Evolutionary conservation across 2,329 filamentous ascomycete genomes (phyloP), one percentile per base, ranked within the genome.

Genomic region (Xylariales sp.): DNA sequence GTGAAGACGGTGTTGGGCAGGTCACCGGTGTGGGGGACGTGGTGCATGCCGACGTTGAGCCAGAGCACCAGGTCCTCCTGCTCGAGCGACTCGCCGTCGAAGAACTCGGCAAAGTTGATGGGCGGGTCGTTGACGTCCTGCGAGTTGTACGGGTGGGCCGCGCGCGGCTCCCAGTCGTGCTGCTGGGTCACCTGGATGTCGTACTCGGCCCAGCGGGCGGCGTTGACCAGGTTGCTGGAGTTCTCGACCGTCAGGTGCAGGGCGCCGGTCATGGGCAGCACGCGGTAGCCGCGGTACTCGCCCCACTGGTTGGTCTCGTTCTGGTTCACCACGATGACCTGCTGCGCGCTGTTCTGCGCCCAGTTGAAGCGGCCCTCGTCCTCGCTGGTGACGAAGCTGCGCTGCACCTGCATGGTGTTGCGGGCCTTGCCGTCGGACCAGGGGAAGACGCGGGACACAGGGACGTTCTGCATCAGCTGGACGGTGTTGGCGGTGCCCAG

Each of bases 41-140:
- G 75, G 47, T 79, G 73, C 68, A 74, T 78, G 13, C 75, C 75
- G 6, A 70, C 47, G 40, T 70, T 78, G 41, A 78, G 62, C 65
- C 69, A 78, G 11, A 77, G 37, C 3, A 76, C 72, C 10, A 72
- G 41, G 38, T 70, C 67, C 48, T 69, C 63, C 38, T 71, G 60
- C 28, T 54, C 47, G 4, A 70, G 49, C 8, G 44, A 55, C 48
- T 72, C 64, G 31, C 57, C 61, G 41, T 72, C 53, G 24, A 73
- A 66, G 51, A 75, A 75, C 19, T 64, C 61, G 28, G 53, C 52
- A 45, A 78, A 78, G 46, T 76, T 60, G 15, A 77, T 54, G 4
- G 70, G 57, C 5, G 75, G 75, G 36, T 75, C 62, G 4, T 59
- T 27, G 1, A 63, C 56, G 20, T 69, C 61, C 45, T 68, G 62